These are phyloP conservation scores for Euphrasia arctica DNA, from an alignment of 305 asterid genomes.

Conservation along the genomic window DNA sequence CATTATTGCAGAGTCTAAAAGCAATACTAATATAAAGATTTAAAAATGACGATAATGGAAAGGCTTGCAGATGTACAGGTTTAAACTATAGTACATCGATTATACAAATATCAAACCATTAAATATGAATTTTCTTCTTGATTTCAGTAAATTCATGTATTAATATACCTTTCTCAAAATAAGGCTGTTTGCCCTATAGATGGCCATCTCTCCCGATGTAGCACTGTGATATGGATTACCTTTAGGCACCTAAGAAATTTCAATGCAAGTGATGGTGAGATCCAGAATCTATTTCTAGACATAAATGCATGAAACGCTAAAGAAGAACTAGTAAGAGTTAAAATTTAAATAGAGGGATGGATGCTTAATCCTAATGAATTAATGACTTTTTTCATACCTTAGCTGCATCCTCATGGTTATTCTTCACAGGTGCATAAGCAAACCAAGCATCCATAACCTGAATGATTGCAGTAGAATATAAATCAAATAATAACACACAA, in stretches of 20 bases:
- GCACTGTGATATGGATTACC: slow-evolving; percentile 99
- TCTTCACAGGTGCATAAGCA: slow-evolving; percentile 99
- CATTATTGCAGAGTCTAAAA: slow-evolving; percentile 13
- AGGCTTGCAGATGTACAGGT: not conserved
- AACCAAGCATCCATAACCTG: slow-evolving; percentile 94
- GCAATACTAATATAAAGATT: not conserved
- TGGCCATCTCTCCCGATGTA: slow-evolving; percentile 99
- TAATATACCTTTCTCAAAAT: slow-evolving; percentile 57
- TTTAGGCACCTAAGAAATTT: slow-evolving; percentile 68
- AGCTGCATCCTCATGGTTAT: slow-evolving; percentile 99
- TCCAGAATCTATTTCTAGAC: slow-evolving; percentile 26
- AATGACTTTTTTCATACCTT: slow-evolving; percentile 52
- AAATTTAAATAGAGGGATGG: not conserved
- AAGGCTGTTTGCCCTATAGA: slow-evolving; percentile 85
- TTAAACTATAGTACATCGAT: slow-evolving; percentile 11
- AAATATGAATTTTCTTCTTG: slow-evolving; percentile 20
- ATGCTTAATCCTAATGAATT: slow-evolving; percentile 7
- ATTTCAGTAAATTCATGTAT: slow-evolving; percentile 11
- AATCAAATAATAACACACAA: slow-evolving; percentile 16
- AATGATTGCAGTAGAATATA: slow-evolving; percentile 26
- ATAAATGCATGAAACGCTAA: slow-evolving; percentile 17
- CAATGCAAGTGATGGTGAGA: slow-evolving; percentile 22
- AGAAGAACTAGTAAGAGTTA: not conserved
- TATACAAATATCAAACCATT: slow-evolving; percentile 2
- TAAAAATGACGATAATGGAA: not conserved